Percentiles rank a stretch among this genome's conserved stretches.
Evolutionary conservation across 768 basidiomycete species (phyloP).

Genomic region (Plicaturopsis crispa): DNA sequence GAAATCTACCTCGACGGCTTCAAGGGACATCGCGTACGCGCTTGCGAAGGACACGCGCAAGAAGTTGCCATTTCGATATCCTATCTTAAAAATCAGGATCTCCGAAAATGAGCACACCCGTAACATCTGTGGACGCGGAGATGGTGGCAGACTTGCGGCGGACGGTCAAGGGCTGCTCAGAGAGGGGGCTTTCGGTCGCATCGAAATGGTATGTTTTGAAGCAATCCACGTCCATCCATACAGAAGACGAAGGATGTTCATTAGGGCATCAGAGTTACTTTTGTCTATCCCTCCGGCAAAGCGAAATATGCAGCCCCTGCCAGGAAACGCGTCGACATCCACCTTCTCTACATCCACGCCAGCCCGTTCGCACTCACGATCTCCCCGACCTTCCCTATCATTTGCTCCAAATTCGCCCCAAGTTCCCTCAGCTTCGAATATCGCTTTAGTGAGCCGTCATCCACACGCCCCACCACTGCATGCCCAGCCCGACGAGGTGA

Average conservation of each 20-base stretch:
- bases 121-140: too few relatives aligned
- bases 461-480: conserved; percentile 28
- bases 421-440: conserved; percentile 21
- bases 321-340: conserved; percentile 22
- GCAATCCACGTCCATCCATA: too few relatives aligned
- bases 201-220: conserved; percentile 68
- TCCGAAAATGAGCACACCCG: too few relatives aligned
- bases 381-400: conserved; percentile 28
- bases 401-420: conserved; percentile 29
- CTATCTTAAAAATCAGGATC: too few relatives aligned
- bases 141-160: conserved; percentile 48
- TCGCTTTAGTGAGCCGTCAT: conserved; percentile 16
- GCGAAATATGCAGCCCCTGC: conserved; percentile 23
- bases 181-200: conserved; percentile 61
- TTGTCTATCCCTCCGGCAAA: conserved; percentile 47
- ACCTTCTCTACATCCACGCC: conserved; percentile 62
- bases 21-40: too few relatives aligned
- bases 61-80: too few relatives aligned
- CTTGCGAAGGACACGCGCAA: too few relatives aligned
- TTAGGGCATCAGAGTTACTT: conserved; percentile 73
- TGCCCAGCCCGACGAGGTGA: conserved; percentile 23
- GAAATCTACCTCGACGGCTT: too few relatives aligned
- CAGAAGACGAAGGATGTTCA: conserved; percentile 8
- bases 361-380: conserved; percentile 36
- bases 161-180: conserved; percentile 66